Conservation (phyloP, 2,329 filamentous ascomycete genomes). For the Incumbomyces delicatus region DNA sequence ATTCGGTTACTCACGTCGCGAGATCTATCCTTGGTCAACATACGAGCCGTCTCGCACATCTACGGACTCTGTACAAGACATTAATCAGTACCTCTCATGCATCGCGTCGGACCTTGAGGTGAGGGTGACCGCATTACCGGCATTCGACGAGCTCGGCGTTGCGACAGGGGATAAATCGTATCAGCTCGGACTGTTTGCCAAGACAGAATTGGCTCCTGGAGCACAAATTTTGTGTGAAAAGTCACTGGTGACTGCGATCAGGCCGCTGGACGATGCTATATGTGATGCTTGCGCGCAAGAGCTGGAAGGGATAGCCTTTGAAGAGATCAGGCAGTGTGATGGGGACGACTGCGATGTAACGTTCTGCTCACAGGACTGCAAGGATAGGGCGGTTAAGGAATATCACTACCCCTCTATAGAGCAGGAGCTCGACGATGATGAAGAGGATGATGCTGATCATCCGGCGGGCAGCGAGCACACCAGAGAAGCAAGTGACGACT, state of each 20-base stretch:
- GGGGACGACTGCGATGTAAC: conserved; percentile 47
- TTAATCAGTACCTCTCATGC: conserved; percentile 59
- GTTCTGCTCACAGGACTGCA: conserved; percentile 51
- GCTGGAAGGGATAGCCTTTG: conserved; percentile 50
- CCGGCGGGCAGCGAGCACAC: not conserved
- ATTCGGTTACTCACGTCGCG: conserved; percentile 36
- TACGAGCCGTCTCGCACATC: conserved; percentile 51
- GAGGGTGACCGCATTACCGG: conserved; percentile 62
- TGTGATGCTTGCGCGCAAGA: conserved; percentile 81
- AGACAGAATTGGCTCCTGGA: conserved; percentile 64
- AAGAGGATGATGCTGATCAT: not conserved
- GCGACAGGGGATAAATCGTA: conserved; percentile 17
- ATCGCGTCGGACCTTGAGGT: conserved; percentile 71
- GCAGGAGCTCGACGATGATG: conserved; percentile 12
- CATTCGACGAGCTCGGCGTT: conserved; percentile 43
- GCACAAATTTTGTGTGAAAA: conserved; percentile 72
- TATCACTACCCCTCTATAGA: conserved; percentile 38
- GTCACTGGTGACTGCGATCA: conserved; percentile 79
- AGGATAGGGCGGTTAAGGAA: conserved; percentile 42
- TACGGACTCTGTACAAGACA: conserved; percentile 47
- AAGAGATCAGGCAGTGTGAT: conserved; percentile 26
- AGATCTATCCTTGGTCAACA: conserved; percentile 55
- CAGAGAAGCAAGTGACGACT: not conserved
- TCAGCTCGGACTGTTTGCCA: conserved; percentile 86
- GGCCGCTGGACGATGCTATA: conserved; percentile 71